A percentile compares a stretch with the other conserved stretches of the same genome.
phyloP scores from a whole-genome alignment of 805 yeast species.

The Wickerhamomyces rabaulensis region DNA sequence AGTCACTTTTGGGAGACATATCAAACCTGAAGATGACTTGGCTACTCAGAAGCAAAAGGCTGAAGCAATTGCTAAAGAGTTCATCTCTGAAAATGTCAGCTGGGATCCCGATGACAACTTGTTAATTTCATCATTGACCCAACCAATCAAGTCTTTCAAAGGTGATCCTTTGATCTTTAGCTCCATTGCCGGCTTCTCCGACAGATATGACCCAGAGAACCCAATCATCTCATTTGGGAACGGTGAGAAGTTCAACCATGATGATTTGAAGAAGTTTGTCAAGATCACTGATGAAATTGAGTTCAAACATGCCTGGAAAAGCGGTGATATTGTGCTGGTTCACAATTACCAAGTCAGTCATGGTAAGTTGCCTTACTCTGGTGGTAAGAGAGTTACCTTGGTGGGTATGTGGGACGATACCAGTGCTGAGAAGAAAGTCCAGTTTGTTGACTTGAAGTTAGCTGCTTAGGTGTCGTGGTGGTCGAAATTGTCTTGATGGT shows the following conservation, averaged over 20 bases:
- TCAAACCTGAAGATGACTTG: slow-evolving; percentile 4
- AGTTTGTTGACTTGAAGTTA: neutral
- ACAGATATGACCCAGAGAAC: slow-evolving; percentile 8
- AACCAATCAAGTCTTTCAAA: slow-evolving; percentile 14
- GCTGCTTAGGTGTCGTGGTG: too few species aligned
- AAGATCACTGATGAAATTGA: slow-evolving; percentile 18
- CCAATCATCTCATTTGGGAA: slow-evolving; percentile 18
- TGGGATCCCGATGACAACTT: slow-evolving; percentile 19
- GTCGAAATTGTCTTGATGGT: too few species aligned
- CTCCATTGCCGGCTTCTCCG: slow-evolving; percentile 22
- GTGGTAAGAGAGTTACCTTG: slow-evolving; percentile 26
- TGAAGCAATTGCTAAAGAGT: neutral
- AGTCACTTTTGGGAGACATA: slow-evolving; percentile 28
- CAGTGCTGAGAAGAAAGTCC: neutral
- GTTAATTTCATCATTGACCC: slow-evolving; percentile 25
- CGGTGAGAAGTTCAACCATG: slow-evolving; percentile 14
- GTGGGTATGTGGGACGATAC: slow-evolving; percentile 33
- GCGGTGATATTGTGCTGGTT: slow-evolving; percentile 30
- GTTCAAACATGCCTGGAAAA: slow-evolving; percentile 27
- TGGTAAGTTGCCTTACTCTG: slow-evolving; percentile 27
- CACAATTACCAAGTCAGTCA: slow-evolving; percentile 32
- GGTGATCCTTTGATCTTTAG: slow-evolving; percentile 22
- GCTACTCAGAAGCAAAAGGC: neutral
- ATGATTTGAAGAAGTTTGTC: slow-evolving; percentile 16
- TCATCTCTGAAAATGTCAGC: slow-evolving; percentile 20